These are phyloP conservation scores for Aphanomyces euteiches DNA, from an alignment of 352 stramenopile genomes.

Conservation along the genomic window DNA sequence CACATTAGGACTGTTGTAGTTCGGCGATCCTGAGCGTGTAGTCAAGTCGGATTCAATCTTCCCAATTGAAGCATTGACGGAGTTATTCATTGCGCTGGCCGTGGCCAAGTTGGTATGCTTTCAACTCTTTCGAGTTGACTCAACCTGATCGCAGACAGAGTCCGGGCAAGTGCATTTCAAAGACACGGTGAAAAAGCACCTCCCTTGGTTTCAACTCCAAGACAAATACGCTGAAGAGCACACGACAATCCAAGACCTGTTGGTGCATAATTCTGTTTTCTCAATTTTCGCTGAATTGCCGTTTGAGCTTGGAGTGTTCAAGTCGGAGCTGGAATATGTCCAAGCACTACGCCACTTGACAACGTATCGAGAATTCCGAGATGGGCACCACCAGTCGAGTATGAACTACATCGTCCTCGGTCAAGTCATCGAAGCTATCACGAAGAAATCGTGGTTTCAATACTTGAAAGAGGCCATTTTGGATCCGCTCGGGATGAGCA, in stretches of 20 bases:
- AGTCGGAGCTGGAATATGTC: slow-evolving; percentile 40
- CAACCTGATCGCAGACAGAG: slow-evolving; percentile 34
- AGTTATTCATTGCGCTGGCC: slow-evolving; percentile 52
- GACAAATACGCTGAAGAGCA: slow-evolving; percentile 45
- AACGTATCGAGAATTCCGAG: slow-evolving; percentile 42
- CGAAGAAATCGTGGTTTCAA: slow-evolving; percentile 43
- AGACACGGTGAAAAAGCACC: slow-evolving; percentile 52
- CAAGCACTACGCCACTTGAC: slow-evolving; percentile 36
- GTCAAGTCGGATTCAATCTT: slow-evolving; percentile 49
- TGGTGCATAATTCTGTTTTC: slow-evolving; percentile 57
- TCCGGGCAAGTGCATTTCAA: slow-evolving; percentile 48
- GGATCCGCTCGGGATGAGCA: slow-evolving; percentile 52
- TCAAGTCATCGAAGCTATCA: slow-evolving; percentile 51
- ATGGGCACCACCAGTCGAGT: slow-evolving; percentile 55
- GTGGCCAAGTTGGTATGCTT: slow-evolving; percentile 36
- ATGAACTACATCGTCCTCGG: slow-evolving; percentile 59
- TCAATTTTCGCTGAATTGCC: background rate
- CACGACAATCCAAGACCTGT: slow-evolving; percentile 48
- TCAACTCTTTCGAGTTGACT: background rate
- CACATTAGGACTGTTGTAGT: slow-evolving; percentile 8
- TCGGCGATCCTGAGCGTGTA: slow-evolving; percentile 20
- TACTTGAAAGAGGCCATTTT: slow-evolving; percentile 53
- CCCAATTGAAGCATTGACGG: slow-evolving; percentile 59
- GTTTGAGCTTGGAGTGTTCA: slow-evolving; percentile 19
- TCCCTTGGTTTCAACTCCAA: slow-evolving; percentile 44